phyloP scores from a whole-genome alignment of 169 alveolate species.

The Plasmodium malariae region DNA sequence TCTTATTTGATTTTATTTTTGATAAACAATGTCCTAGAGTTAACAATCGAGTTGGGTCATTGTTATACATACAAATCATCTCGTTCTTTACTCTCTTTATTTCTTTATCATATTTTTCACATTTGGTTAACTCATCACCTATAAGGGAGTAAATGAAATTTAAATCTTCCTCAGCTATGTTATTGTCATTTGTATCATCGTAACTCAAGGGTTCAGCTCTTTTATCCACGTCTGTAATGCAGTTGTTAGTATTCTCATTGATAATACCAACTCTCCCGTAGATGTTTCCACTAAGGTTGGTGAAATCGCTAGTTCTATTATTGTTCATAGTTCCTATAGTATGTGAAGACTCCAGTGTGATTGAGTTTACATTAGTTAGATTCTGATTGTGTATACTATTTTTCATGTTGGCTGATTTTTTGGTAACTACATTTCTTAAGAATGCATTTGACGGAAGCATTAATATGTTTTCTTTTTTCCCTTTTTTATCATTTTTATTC shows the following conservation, averaged over 20 bases:
- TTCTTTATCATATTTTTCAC: slow-evolving; percentile 34
- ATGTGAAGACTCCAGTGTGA: slow-evolving; percentile 44
- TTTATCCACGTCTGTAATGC: neutral
- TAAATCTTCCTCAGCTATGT: slow-evolving; percentile 29
- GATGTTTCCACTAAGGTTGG: neutral
- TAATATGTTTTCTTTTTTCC: neutral
- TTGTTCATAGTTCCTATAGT: neutral
- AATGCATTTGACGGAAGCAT: slow-evolving; percentile 27
- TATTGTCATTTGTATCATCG: neutral
- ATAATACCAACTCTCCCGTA: neutral
- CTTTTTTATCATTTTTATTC: neutral
- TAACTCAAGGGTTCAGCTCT: neutral
- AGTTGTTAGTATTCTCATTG: neutral
- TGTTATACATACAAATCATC: slow-evolving; percentile 19
- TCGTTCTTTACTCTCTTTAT: slow-evolving; percentile 44
- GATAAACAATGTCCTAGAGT: slow-evolving; percentile 23
- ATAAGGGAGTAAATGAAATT: slow-evolving; percentile 22
- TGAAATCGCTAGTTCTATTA: neutral
- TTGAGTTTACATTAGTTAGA: slow-evolving; percentile 32
- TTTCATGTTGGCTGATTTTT: slow-evolving; percentile 35
- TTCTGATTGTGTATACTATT: slow-evolving; percentile 57
- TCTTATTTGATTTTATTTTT: slow-evolving; percentile 22
- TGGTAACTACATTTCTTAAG: slow-evolving; percentile 44
- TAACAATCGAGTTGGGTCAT: slow-evolving; percentile 14
- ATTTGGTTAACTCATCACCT: neutral